phyloP scores from a whole-genome alignment of 2,329 filamentous ascomycete species.

The Aureobasidium sp. region DNA sequence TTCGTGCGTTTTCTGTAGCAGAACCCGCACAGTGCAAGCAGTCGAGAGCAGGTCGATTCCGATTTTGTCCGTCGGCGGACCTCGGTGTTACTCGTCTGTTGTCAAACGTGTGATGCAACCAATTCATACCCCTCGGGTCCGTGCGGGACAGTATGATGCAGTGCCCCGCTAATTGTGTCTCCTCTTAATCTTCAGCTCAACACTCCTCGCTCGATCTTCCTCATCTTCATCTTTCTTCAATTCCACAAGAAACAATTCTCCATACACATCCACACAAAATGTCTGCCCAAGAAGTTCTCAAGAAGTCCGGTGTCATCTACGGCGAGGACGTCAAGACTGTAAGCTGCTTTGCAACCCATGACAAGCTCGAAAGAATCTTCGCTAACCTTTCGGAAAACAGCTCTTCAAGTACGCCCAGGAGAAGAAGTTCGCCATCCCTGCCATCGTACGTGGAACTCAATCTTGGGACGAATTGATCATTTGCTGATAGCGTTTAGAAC shows the following conservation, averaged over 20 bases:
- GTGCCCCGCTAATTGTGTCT: conserved; percentile 13
- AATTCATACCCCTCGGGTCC: conserved; percentile 10
- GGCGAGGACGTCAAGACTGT: conserved; percentile 27
- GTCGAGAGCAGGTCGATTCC: neutral
- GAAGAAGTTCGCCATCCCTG: conserved; percentile 74
- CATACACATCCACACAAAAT: conserved; percentile 16
- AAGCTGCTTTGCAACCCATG: neutral
- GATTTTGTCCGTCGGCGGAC: conserved; percentile 13
- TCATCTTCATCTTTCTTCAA: conserved; percentile 14
- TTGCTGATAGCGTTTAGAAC: conserved; percentile 45
- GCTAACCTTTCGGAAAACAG: conserved; percentile 24
- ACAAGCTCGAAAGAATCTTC: conserved; percentile 7
- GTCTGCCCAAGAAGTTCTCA: conserved; percentile 18
- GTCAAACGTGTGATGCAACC: conserved; percentile 13
- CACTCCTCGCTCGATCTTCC: conserved; percentile 13
- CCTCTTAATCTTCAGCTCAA: conserved; percentile 15
- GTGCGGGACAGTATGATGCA: conserved; percentile 15
- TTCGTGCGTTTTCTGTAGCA: conserved; percentile 11
- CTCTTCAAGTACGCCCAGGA: conserved; percentile 89
- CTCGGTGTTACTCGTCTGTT: conserved; percentile 11
- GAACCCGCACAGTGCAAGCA: neutral
- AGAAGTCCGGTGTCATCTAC: conserved; percentile 34
- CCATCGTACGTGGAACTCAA: conserved; percentile 3
- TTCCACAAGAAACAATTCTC: neutral
- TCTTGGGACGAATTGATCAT: neutral